Percentiles rank a stretch among this genome's conserved stretches.
Conservation (phyloP, 148 eudicot genomes). For the Vaccinium darrowii region DNA sequence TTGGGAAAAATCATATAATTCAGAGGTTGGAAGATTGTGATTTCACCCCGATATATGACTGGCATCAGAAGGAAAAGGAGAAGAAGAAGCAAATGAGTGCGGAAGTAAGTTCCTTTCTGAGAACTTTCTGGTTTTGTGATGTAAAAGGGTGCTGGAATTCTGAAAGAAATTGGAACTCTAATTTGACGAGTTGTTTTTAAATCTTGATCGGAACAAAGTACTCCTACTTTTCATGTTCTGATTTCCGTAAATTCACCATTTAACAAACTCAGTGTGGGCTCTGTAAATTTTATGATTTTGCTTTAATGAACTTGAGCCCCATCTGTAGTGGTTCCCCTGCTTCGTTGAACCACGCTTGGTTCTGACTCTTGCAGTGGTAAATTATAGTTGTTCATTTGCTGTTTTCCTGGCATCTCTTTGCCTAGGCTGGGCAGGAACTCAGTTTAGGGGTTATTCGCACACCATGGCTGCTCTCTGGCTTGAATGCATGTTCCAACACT, state of each 20-base stretch:
- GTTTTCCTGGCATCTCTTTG: background rate
- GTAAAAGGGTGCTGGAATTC: background rate
- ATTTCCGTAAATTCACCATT: background rate
- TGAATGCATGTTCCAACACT: background rate
- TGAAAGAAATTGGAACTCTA: background rate
- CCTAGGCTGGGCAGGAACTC: background rate
- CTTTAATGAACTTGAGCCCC: background rate
- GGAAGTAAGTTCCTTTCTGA: constrained; percentile 56
- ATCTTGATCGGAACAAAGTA: background rate
- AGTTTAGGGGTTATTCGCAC: background rate
- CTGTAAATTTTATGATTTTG: background rate
- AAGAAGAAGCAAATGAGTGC: constrained; percentile 91
- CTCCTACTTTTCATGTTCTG: background rate
- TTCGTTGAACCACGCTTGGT: background rate
- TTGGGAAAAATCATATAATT: constrained; percentile 85
- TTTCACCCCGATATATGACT: constrained; percentile 77
- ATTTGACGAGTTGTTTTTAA: background rate
- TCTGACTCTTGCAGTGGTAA: constrained; percentile 1
- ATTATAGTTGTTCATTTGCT: background rate
- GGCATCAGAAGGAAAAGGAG: constrained; percentile 96
- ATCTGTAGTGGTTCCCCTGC: background rate
- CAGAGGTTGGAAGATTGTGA: constrained; percentile 83
- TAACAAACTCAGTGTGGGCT: background rate
- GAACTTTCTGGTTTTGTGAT: constrained; percentile 13
- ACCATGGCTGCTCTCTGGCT: background rate